These are phyloP conservation scores for Naganishia randhawae DNA, from an alignment of 768 basidiomycete species.

Conservation along the genomic window DNA sequence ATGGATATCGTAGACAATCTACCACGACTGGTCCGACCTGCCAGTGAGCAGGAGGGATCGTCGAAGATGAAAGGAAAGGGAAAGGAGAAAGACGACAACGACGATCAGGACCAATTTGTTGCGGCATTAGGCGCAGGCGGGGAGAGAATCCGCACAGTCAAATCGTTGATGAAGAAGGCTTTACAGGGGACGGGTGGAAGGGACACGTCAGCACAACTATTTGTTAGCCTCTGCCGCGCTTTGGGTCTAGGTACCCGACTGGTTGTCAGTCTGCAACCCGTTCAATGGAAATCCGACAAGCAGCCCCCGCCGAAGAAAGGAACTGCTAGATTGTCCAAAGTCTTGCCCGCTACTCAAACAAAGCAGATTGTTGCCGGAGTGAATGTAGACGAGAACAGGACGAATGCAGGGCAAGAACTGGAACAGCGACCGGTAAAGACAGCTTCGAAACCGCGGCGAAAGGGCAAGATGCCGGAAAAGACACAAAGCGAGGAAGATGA, in stretches of 20 bases:
- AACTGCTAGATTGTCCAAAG: constrained; percentile 2
- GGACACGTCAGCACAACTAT: constrained; percentile 84
- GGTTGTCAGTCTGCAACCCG: constrained; percentile 82
- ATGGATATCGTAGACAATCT: constrained; percentile 46
- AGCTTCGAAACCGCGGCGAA: constrained; percentile 17
- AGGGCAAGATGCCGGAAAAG: constrained; percentile 36
- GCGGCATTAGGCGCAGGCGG: constrained; percentile 53
- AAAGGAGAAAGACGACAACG: constrained; percentile 44
- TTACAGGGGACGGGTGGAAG: constrained; percentile 73
- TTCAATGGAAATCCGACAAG: constrained; percentile 72
- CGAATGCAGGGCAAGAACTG: too few relatives aligned
- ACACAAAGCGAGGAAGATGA: constrained; percentile 40
- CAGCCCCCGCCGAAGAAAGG: constrained; percentile 36
- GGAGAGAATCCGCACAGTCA: constrained; percentile 69
- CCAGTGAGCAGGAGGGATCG: constrained; percentile 38
- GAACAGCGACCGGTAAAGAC: not conserved
- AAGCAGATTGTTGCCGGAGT: constrained; percentile 33
- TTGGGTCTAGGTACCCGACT: constrained; percentile 80
- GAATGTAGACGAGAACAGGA: not conserved
- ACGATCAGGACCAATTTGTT: constrained; percentile 41
- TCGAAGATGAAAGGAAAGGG: constrained; percentile 48
- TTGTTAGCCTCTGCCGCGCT: constrained; percentile 81
- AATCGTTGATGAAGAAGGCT: constrained; percentile 90
- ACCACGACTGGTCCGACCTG: constrained; percentile 39
- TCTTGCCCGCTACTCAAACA: not conserved